These are phyloP conservation scores for Aspergillus sojae DNA, from an alignment of 2,329 filamentous ascomycete genomes.

Conservation along the genomic window DNA sequence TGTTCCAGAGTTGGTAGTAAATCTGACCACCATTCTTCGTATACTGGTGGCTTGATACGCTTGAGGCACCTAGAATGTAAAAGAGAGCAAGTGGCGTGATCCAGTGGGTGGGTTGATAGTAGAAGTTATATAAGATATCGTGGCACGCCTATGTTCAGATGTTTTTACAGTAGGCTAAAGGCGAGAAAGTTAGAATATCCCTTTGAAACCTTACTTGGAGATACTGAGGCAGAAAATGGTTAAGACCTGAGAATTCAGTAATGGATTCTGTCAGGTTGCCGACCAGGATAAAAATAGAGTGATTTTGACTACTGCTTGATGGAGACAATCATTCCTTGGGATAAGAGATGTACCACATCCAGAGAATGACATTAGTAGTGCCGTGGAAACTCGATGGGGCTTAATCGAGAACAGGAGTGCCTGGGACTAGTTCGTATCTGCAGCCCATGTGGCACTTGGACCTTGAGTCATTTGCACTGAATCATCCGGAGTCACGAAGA, in stretches of 20 bases:
- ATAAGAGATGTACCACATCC: background rate
- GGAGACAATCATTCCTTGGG: background rate
- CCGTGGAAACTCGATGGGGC: background rate
- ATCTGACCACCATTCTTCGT: background rate
- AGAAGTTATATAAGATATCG: background rate
- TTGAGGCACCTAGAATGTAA: background rate
- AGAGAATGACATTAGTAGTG: background rate
- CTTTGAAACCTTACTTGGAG: background rate
- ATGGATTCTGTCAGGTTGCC: background rate
- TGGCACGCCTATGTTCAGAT: no score
- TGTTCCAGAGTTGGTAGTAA: background rate
- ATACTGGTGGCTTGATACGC: background rate
- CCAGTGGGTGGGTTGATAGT: background rate
- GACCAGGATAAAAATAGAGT: background rate
- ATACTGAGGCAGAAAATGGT: background rate
- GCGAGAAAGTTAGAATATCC: background rate
- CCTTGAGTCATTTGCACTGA: constrained; percentile 2
- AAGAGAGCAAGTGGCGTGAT: background rate
- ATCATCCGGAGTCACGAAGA: constrained; percentile 1
- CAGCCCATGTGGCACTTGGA: background rate
- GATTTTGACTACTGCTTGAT: background rate
- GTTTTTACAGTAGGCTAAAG: background rate
- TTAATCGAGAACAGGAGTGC: background rate
- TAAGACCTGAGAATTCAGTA: no score
- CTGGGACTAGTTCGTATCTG: background rate